These are phyloP conservation scores for Mycosarcoma maydis DNA, from an alignment of 1,284 basidiomycete genomes.

Conservation along the genomic window DNA sequence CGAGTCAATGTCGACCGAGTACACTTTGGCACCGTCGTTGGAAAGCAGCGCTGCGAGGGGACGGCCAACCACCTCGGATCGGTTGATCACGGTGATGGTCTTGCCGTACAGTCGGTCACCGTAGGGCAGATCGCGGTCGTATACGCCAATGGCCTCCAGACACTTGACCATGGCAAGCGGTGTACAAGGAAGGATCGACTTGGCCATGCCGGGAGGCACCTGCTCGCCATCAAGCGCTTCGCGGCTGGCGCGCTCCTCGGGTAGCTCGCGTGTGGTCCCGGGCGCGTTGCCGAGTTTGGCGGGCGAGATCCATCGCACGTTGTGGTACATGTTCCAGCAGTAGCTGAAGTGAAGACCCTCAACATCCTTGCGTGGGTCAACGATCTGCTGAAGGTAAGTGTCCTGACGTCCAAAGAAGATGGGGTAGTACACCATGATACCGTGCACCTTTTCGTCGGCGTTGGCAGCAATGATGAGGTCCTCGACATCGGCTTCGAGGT, in stretches of 20 bases:
- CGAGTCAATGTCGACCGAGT: slow-evolving; percentile 92
- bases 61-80: slow-evolving; percentile 94
- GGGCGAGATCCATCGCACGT: slow-evolving; percentile 65
- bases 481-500: slow-evolving; percentile 75
- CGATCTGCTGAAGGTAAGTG: slow-evolving; percentile 93
- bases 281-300: slow-evolving; percentile 63
- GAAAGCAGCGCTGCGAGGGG: slow-evolving; percentile 91
- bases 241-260: slow-evolving; percentile 39
- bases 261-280: slow-evolving; percentile 58
- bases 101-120: slow-evolving; percentile 94
- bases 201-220: slow-evolving; percentile 79
- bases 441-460: slow-evolving; percentile 83
- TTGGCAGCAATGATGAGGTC: slow-evolving; percentile 72
- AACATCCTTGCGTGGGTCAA: slow-evolving; percentile 95
- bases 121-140: slow-evolving; percentile 89
- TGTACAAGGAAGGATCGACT: slow-evolving; percentile 95
- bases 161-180: slow-evolving; percentile 93
- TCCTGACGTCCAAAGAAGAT: slow-evolving; percentile 74
- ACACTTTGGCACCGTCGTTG: slow-evolving; percentile 94
- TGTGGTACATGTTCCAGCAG: slow-evolving; percentile 68
- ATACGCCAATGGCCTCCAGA: slow-evolving; percentile 88
- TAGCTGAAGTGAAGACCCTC: slow-evolving; percentile 86
- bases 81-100: slow-evolving; percentile 93
- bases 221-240: slow-evolving; percentile 45
- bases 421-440: slow-evolving; percentile 83